phyloP scores from a whole-genome alignment of 2,329 filamentous ascomycete species.

The Chrysoporthe cubensis region DNA sequence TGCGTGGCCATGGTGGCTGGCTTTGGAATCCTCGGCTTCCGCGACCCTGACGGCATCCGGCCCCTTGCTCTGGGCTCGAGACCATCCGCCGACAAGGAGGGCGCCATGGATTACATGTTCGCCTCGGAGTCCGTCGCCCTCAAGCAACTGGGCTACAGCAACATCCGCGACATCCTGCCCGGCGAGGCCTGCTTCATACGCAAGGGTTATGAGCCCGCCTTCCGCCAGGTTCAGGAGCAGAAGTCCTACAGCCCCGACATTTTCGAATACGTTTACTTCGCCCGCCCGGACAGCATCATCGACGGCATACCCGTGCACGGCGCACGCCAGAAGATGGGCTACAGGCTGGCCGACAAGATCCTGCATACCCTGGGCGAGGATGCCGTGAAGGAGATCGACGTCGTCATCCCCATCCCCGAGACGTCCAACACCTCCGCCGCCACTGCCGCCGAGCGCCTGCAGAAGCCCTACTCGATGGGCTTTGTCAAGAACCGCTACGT shows the following conservation, averaged over 20 bases:
- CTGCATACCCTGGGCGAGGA: slow-evolving; percentile 68
- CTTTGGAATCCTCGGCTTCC: slow-evolving; percentile 78
- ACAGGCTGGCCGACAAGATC: slow-evolving; percentile 76
- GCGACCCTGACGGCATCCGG: slow-evolving; percentile 80
- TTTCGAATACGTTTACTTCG: slow-evolving; percentile 89
- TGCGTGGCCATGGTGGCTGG: slow-evolving; percentile 84
- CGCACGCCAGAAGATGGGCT: slow-evolving; percentile 85
- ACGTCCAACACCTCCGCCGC: slow-evolving; percentile 83
- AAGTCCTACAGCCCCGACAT: slow-evolving; percentile 80
- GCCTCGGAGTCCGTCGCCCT: slow-evolving; percentile 88
- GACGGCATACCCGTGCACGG: slow-evolving; percentile 88
- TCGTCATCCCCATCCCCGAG: slow-evolving; percentile 78
- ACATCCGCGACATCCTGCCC: slow-evolving; percentile 77
- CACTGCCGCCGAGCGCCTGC: slow-evolving; percentile 72
- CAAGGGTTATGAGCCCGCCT: slow-evolving; percentile 75
- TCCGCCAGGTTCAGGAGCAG: slow-evolving; percentile 72
- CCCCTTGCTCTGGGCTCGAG: slow-evolving; percentile 80
- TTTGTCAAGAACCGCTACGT: slow-evolving; percentile 88
- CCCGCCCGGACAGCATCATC: slow-evolving; percentile 78
- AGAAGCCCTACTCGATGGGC: slow-evolving; percentile 77
- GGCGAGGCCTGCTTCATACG: slow-evolving; percentile 85
- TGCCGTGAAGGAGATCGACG: slow-evolving; percentile 76
- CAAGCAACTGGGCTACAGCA: slow-evolving; percentile 76
- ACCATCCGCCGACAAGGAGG: slow-evolving; percentile 63
- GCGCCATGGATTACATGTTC: slow-evolving; percentile 83